Conservation (phyloP, 2,329 filamentous ascomycete genomes). For the Aspergillus flavus region DNA sequence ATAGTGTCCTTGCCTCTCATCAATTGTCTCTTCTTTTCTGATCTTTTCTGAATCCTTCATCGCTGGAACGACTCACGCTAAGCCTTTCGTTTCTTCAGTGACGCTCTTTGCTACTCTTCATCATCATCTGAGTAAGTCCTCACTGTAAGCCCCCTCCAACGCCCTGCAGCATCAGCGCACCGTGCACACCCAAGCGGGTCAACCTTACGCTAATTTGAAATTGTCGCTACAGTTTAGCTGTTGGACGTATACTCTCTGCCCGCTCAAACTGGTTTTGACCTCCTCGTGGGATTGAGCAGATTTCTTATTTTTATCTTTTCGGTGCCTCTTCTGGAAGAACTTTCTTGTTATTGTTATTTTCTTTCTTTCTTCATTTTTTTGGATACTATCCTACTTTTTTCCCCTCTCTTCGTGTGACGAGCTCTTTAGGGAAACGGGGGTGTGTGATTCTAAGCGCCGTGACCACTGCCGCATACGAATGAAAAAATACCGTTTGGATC, state of each 20-base stretch:
- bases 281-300: conserved; percentile 15
- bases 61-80: background rate
- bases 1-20: conserved; percentile 11
- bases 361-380: background rate
- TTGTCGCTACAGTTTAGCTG: conserved; percentile 9
- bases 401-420: background rate
- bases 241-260: conserved; percentile 8
- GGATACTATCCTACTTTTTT: background rate
- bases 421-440: background rate
- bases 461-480: conserved; percentile 12
- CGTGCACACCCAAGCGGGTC: conserved; percentile 23
- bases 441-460: background rate
- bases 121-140: background rate
- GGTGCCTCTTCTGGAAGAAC: conserved; percentile 20
- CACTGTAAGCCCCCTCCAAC: background rate
- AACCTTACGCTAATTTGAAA: conserved; percentile 11
- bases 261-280: conserved; percentile 8
- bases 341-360: conserved; percentile 1
- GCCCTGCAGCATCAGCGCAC: conserved; percentile 12
- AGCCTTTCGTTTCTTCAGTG: conserved; percentile 3
- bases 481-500: conserved; percentile 16
- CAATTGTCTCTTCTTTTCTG: background rate
- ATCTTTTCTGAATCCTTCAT: background rate
- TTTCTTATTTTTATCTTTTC: conserved; percentile 6
- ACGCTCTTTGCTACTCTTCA: conserved; percentile 2